phyloP scores from a whole-genome alignment of 257 asterid species.

The Nicotiana tomentosiformis region DNA sequence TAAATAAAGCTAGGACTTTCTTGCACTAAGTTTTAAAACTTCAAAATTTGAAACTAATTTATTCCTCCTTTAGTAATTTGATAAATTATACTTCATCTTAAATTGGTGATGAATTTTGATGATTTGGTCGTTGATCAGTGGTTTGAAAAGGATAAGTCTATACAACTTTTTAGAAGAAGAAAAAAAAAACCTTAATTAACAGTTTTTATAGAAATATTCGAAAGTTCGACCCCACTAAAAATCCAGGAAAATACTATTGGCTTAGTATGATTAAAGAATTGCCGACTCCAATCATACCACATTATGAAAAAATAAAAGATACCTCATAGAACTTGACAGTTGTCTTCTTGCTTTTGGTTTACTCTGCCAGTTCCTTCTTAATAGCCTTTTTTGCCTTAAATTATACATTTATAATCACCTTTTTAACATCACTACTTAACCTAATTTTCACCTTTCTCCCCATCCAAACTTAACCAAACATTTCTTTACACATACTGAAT shows the following conservation, averaged over 20 bases:
- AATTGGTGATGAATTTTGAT: no score
- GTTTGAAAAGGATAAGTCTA: no score
- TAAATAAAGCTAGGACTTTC: no score
- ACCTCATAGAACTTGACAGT: not conserved
- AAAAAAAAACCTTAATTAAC: no score
- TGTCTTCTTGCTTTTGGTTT: conserved; percentile 16
- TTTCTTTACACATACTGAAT: not conserved
- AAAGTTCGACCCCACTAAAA: no score
- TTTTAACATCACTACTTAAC: not conserved
- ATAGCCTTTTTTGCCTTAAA: not conserved
- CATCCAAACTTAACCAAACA: not conserved
- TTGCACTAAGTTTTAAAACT: no score
- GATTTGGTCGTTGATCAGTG: no score
- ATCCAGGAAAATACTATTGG: not conserved
- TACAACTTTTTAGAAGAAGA: no score
- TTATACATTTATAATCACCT: not conserved
- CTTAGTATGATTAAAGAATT: not conserved
- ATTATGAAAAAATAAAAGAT: not conserved
- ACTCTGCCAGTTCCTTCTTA: not conserved
- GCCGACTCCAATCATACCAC: not conserved
- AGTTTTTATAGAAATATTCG: no score
- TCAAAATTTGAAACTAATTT: no score
- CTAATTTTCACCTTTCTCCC: not conserved
- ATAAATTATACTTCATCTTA: no score
- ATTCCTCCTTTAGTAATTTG: no score